Base-by-base conservation (phyloP, 495 filamentous ascomycete genomes). In the Neurospora pannonica region DNA sequence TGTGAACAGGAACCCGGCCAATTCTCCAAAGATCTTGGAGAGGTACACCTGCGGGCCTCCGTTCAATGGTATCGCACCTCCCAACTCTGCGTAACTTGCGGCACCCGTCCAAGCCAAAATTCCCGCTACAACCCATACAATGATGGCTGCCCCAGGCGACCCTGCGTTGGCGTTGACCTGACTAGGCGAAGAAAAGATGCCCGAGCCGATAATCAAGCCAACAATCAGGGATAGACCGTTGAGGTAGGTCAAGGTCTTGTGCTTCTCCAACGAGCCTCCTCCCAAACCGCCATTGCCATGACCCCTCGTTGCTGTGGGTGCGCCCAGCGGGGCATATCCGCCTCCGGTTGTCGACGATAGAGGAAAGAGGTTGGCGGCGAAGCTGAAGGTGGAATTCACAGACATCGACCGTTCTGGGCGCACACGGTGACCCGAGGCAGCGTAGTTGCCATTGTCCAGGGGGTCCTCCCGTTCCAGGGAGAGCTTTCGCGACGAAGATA, bases 61-160 rank as follows among this genome's bases (percentile, higher is more conserved):
- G 83, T 98, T 99, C 37, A 99, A 83, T 8, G 96, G 96, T 69
- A 99, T 98, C 0, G 96, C 95, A 19, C 96, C 95, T 70, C 96
- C 96, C 15, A 99, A 86, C 84, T 99, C 96, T 19, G 96, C 97
- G 83, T 97, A 99, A 78, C 93, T 97, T 19, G 97, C 93, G 3
- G 94, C 96, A 6, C 96, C 96, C 3, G 96, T 99, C 96, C 96
- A 99, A 0, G 95, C 95, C 71, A 99, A 82, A 11, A 98, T 77
- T 2, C 96, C 96, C 4, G 97, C 96, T 54, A 99, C 88, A 5
- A 87, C 86, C 96, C 96, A 99, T 7, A 97, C 90, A 24, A 98
- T 89, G 71, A 99, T 85, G 8, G 94, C 90, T 70, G 94, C 95
- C 6, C 96, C 96, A 3, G 95, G 95, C 37, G 95, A 97, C 34